Conservation (phyloP, 2,329 filamentous ascomycete genomes). For the Septoria linicola region DNA sequence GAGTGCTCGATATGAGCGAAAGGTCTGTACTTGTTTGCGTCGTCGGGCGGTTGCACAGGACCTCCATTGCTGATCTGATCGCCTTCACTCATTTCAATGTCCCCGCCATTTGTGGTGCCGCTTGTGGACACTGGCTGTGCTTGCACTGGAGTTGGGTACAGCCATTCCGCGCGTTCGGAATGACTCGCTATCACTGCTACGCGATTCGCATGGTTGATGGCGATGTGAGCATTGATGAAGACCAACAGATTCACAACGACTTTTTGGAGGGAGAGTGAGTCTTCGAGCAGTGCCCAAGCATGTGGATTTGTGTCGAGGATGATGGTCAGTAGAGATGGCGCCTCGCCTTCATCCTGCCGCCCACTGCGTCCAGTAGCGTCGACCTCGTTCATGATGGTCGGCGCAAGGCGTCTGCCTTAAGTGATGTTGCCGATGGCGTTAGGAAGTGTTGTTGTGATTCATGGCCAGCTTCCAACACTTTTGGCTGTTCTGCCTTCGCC, state of each 20-base stretch:
- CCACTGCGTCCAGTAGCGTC: slow-evolving; percentile 55
- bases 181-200: slow-evolving; percentile 91
- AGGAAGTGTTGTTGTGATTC: neutral
- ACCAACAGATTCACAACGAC: slow-evolving; percentile 87
- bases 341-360: slow-evolving; percentile 38
- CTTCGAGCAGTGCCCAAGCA: slow-evolving; percentile 78
- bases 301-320: slow-evolving; percentile 95
- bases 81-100: slow-evolving; percentile 33
- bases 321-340: slow-evolving; percentile 82
- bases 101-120: slow-evolving; percentile 35
- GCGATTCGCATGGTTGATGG: slow-evolving; percentile 89
- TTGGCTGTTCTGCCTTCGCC: too few species aligned
- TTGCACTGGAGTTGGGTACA: slow-evolving; percentile 66
- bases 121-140: slow-evolving; percentile 24
- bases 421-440: neutral
- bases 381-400: slow-evolving; percentile 59
- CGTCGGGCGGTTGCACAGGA: slow-evolving; percentile 38
- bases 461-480: too few species aligned
- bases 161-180: slow-evolving; percentile 79
- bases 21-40: slow-evolving; percentile 88
- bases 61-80: slow-evolving; percentile 24
- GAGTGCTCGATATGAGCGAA: slow-evolving; percentile 84
- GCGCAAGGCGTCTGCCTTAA: neutral
- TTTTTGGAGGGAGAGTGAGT: slow-evolving; percentile 74
- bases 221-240: slow-evolving; percentile 94